These are phyloP conservation scores for Pholiota microspora DNA, from an alignment of 768 basidiomycete genomes.

Conservation along the genomic window DNA sequence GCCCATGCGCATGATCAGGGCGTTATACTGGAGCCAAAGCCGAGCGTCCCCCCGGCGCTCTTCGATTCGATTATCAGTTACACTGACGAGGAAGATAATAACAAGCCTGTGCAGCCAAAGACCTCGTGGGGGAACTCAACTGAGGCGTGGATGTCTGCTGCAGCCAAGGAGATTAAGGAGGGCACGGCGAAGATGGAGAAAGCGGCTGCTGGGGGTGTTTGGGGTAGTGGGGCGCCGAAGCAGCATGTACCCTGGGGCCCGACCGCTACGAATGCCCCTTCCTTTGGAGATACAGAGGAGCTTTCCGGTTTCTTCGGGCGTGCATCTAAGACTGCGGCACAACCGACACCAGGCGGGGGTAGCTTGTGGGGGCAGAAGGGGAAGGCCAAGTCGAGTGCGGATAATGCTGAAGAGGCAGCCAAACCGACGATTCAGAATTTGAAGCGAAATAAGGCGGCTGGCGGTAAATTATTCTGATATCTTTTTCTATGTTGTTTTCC, in stretches of 20 bases:
- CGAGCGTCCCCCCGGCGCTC: constrained; percentile 35
- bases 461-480: constrained; percentile 15
- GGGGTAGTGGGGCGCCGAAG: constrained; percentile 7
- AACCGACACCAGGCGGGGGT: constrained; percentile 12
- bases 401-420: constrained; percentile 1
- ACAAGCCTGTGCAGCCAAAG: constrained; percentile 18
- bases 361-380: background rate
- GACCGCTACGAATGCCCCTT: too few relatives aligned
- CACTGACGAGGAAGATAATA: constrained; percentile 18
- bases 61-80: constrained; percentile 37
- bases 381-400: constrained; percentile 13
- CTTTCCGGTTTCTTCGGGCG: constrained; percentile 2
- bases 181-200: constrained; percentile 8
- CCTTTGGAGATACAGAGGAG: constrained; percentile 6
- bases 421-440: constrained; percentile 12
- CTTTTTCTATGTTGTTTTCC: too few relatives aligned
- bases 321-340: background rate
- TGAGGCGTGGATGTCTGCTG: constrained; percentile 25
- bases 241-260: constrained; percentile 9
- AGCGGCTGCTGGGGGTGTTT: constrained; percentile 2
- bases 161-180: constrained; percentile 21
- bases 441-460: constrained; percentile 19
- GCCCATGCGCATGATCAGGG: constrained; percentile 6
- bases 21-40: constrained; percentile 39
- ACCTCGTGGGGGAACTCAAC: constrained; percentile 21